phyloP scores from a whole-genome alignment of 2,329 filamentous ascomycete genomes.

The Ophiostoma triangulosporum region DNA sequence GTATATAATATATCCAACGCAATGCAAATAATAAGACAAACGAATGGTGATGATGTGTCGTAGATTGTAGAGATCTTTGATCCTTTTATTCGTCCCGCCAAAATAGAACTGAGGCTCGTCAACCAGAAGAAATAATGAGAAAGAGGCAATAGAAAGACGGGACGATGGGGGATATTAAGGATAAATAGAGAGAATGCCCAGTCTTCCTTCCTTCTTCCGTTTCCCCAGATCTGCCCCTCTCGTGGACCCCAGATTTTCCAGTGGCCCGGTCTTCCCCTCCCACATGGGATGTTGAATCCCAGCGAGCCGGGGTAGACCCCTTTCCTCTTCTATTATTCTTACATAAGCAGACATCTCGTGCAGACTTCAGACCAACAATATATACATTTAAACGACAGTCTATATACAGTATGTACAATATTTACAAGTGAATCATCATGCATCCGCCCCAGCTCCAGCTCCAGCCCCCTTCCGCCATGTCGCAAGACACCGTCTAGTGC shows the following conservation, averaged over 20 bases:
- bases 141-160: background rate
- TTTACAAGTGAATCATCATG: background rate
- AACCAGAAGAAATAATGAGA: too few species aligned
- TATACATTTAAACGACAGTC: background rate
- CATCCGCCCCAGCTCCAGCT: too few species aligned
- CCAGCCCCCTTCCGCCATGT: background rate
- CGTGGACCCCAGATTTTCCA: background rate
- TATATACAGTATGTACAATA: background rate
- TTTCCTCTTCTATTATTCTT: background rate
- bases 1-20: conserved; percentile 1
- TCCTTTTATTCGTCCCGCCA: background rate
- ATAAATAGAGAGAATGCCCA: background rate
- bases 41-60: background rate
- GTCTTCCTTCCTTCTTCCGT: background rate
- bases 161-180: background rate
- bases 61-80: background rate
- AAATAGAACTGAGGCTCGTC: too few species aligned
- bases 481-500: background rate
- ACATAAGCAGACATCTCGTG: too few species aligned
- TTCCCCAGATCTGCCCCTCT: background rate
- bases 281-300: background rate
- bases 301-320: background rate
- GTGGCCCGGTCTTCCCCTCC: background rate
- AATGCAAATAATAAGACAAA: background rate
- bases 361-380: background rate